phyloP scores from a whole-genome alignment of 2,329 filamentous ascomycete genomes.

The Fusarium zealandicum region DNA sequence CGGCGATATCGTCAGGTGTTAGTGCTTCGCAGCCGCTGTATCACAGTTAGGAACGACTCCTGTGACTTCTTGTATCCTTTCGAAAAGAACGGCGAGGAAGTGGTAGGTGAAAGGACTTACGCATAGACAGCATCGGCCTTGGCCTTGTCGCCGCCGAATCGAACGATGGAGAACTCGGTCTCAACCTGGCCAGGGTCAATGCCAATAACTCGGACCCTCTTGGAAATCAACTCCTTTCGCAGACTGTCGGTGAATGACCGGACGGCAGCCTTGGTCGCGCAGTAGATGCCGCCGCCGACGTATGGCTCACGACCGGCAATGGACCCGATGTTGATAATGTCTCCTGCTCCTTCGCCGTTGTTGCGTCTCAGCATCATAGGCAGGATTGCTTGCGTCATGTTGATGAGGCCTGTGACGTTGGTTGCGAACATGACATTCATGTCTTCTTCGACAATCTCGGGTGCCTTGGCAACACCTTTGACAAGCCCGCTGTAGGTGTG shows the following conservation, averaged over 20 bases:
- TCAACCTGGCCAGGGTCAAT: conserved; percentile 92
- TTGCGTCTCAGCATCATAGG: conserved; percentile 79
- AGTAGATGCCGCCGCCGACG: conserved; percentile 86
- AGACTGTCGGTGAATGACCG: conserved; percentile 83
- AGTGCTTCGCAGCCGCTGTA: conserved; percentile 77
- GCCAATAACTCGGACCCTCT: conserved; percentile 82
- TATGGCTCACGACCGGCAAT: conserved; percentile 92
- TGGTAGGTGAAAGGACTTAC: conserved; percentile 53
- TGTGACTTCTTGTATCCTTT: too few relatives aligned
- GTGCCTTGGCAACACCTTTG: conserved; percentile 84
- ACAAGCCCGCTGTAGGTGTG: conserved; percentile 73
- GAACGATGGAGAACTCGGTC: conserved; percentile 90
- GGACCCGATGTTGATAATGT: conserved; percentile 93
- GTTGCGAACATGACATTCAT: conserved; percentile 88
- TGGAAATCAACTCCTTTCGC: conserved; percentile 81
- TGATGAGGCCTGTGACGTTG: conserved; percentile 93
- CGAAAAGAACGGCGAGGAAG: accelerated
- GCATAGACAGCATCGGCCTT: conserved; percentile 92
- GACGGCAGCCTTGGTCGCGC: conserved; percentile 88
- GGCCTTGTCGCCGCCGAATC: conserved; percentile 84
- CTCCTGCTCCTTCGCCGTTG: conserved; percentile 75
- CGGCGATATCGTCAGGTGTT: conserved; percentile 88
- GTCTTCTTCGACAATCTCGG: conserved; percentile 83
- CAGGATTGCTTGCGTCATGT: conserved; percentile 92
- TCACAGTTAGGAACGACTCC: conserved; percentile 8